Evolutionary conservation across 805 yeast genomes (phyloP).

Genomic region (Candida ficus): DNA sequence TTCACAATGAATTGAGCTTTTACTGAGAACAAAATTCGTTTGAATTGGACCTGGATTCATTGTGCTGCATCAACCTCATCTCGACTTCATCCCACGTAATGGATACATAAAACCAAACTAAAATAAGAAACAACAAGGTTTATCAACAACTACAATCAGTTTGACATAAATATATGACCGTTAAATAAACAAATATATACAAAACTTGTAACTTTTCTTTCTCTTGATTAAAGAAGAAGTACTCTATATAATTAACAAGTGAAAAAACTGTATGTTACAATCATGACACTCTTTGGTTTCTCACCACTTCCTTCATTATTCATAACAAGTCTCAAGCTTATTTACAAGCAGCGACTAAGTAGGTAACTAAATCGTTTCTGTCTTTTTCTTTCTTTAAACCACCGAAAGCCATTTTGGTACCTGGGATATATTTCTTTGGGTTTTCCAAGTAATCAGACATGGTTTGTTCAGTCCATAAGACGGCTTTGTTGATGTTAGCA

Average conservation of each 20-base stretch:
- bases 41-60: too few relatives aligned
- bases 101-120: too few relatives aligned
- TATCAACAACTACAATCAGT: neutral
- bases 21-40: too few relatives aligned
- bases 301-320: neutral
- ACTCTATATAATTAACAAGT: neutral
- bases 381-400: constrained; percentile 99
- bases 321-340: constrained; percentile 22
- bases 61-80: too few relatives aligned
- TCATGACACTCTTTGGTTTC: too few relatives aligned
- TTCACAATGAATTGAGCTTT: too few relatives aligned
- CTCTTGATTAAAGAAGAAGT: neutral
- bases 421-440: constrained; percentile 99
- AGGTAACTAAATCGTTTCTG: constrained; percentile 93
- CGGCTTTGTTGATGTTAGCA: constrained; percentile 96
- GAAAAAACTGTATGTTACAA: neutral
- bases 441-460: constrained; percentile 95
- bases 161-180: constrained; percentile 2
- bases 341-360: constrained; percentile 56
- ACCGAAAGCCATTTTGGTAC: constrained; percentile 99
- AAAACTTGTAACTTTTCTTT: neutral
- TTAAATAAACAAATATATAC: constrained; percentile 5
- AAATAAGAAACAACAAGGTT: neutral
- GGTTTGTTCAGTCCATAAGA: constrained; percentile 79
- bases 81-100: too few relatives aligned